Evolutionary conservation across 1,139 yeast genomes (phyloP), one percentile per base, ranked within the genome.

Genomic region (Taphrina deformans): DNA sequence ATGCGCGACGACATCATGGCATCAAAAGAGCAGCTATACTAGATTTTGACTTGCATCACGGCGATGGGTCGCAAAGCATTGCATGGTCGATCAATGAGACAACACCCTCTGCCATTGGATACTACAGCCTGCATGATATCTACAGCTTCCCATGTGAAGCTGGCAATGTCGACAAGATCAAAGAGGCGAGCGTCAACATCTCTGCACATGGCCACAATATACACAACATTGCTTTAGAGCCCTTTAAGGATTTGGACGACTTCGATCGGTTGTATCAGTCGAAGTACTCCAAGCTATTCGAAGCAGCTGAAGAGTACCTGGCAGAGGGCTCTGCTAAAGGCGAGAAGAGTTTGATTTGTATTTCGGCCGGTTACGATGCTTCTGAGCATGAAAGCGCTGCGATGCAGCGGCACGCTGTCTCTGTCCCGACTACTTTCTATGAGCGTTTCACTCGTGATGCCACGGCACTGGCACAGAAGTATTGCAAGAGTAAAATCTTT

Each of bases 21-120:
- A 85, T 89, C 1, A 86, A 93, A 0, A 96, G 89, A 75, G 91
- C 91, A 18, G 93, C 88, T 0, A 87, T 89, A 29, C 77, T 89
- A 41, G 96, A 89, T 74, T 87, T 89, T 69, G 96, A 89, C 75
- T 79, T 89, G 61, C 96, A 89, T 73, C 96, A 89, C 72, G 96
- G 96, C n/a, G 96, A 89, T 75, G 96, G 96, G 3, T 83, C 89
- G 4, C 96, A 89, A 72, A 96, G 89, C 74, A 87, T 89, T 29
- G 86, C 95, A 70, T 89, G 93, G 92, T 87, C 86, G 71, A 79
- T 88, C 21, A 51, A 44, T 35, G 65, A 23, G 67, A 69, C 50
- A 59, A 67, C 35, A 44, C 62, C 48, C 79, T 89, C 90, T 1
- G 84, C 84, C 69, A 87, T 89, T 44, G 96, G 95, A 0, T 89